Evolutionary conservation across 2,329 filamentous ascomycete species (phyloP).

Genomic region (Lasiodiplodia theobromae): DNA sequence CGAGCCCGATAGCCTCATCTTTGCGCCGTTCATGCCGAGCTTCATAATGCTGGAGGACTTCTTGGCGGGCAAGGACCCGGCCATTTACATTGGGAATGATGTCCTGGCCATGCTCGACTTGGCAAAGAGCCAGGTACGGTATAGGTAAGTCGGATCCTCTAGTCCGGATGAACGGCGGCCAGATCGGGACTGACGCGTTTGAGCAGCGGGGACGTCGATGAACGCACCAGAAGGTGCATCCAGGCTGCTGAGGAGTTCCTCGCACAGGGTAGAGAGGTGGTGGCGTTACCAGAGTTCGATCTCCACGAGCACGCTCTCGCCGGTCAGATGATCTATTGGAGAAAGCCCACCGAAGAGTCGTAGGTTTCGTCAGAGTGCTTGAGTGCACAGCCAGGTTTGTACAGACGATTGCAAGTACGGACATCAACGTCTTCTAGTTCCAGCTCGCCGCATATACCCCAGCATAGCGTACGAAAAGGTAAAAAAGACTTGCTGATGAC

Average conservation of each 20-base stretch:
- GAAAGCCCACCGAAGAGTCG: constrained; percentile 27
- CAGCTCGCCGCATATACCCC: constrained; percentile 4
- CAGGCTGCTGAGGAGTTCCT: constrained; percentile 39
- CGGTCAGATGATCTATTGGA: constrained; percentile 43
- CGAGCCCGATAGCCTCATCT: constrained; percentile 38
- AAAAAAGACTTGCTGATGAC: background rate
- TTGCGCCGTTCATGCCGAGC: constrained; percentile 48
- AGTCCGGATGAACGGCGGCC: no score
- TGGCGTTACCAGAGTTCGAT: constrained; percentile 39
- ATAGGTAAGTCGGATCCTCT: constrained; percentile 8
- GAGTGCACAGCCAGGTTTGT: constrained; percentile 9
- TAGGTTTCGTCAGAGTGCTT: background rate
- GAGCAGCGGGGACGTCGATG: constrained; percentile 11
- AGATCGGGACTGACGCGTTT: background rate
- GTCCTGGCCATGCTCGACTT: constrained; percentile 37
- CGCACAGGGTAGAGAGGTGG: constrained; percentile 32
- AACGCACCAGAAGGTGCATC: constrained; percentile 33
- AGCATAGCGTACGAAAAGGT: constrained; percentile 6
- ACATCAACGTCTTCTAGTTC: background rate
- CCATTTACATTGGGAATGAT: constrained; percentile 47
- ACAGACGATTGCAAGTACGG: background rate
- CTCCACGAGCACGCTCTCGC: constrained; percentile 42
- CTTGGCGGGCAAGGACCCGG: constrained; percentile 40
- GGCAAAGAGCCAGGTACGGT: constrained; percentile 19
- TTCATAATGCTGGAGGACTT: constrained; percentile 42